Percentiles rank a stretch among this genome's conserved stretches.
These are phyloP conservation scores for Cutaneotrichosporon sp. DNA, from an alignment of 1,284 basidiomycete genomes.

Conservation along the genomic window DNA sequence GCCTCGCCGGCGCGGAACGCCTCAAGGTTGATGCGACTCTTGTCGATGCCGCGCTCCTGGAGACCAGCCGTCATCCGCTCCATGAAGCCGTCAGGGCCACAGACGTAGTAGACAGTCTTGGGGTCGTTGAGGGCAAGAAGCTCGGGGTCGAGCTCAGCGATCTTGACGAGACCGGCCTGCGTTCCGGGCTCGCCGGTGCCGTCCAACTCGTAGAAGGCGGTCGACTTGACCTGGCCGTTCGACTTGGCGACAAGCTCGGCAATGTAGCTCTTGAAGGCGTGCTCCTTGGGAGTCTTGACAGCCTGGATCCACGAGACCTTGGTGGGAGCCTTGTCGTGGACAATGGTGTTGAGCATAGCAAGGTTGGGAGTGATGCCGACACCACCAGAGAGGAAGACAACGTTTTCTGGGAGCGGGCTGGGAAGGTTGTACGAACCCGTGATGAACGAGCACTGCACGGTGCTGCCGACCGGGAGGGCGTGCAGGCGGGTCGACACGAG, in stretches of 20 bases:
- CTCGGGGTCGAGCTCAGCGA: conserved; percentile 15
- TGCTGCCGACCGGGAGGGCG: conserved; percentile 25
- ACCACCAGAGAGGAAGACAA: conserved; percentile 39
- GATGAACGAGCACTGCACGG: conserved; percentile 29
- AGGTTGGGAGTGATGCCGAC: conserved; percentile 38
- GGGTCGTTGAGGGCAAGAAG: conserved; percentile 24
- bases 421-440: conserved; percentile 34
- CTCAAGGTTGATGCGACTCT: conserved; percentile 26
- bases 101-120: conserved; percentile 30
- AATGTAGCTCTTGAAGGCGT: conserved; percentile 20
- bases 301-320: conserved; percentile 25
- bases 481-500: conserved; percentile 23
- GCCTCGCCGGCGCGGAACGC: conserved; percentile 30
- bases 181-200: not conserved
- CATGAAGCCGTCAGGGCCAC: conserved; percentile 36
- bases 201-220: conserved; percentile 23
- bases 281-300: conserved; percentile 9
- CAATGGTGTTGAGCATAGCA: conserved; percentile 33
- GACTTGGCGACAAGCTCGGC: conserved; percentile 13
- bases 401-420: conserved; percentile 19
- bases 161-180: conserved; percentile 17
- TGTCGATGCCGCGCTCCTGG: conserved; percentile 22
- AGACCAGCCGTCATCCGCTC: conserved; percentile 17
- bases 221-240: conserved; percentile 20
- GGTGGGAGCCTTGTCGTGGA: conserved; percentile 4